phyloP scores from a whole-genome alignment of 2,329 filamentous ascomycete species.

The Stachybotrys chartarum region DNA sequence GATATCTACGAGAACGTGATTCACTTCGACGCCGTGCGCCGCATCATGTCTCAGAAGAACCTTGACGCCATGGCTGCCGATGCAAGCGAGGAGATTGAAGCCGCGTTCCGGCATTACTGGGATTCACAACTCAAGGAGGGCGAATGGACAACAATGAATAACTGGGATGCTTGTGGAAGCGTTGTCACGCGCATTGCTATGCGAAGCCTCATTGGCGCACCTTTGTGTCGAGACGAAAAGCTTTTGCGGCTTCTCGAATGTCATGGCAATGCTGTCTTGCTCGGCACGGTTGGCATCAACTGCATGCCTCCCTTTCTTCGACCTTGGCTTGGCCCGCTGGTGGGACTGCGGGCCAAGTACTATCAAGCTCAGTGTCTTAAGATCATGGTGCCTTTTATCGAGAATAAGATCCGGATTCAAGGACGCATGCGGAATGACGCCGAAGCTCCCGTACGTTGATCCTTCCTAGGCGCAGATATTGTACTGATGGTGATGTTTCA shows the following conservation, averaged over 20 bases:
- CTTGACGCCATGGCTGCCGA: neutral
- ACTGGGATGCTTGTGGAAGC: neutral
- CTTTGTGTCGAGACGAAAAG: neutral
- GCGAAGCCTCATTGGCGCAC: neutral
- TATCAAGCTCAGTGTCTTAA: neutral
- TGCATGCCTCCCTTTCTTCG: neutral
- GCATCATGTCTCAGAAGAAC: neutral
- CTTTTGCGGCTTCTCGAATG: neutral
- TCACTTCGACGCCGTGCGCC: neutral
- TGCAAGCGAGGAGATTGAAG: neutral
- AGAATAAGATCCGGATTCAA: neutral
- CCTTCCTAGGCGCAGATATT: no score
- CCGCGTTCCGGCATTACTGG: neutral
- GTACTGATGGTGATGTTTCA: neutral
- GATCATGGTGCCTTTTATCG: neutral
- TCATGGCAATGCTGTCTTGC: neutral
- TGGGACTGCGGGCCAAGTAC: neutral
- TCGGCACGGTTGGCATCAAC: neutral
- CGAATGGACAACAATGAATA: neutral
- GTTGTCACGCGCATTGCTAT: neutral
- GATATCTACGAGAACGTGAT: neutral
- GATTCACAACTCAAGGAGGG: neutral
- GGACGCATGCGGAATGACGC: neutral
- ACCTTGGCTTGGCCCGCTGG: neutral
- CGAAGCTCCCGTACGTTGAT: neutral